A percentile compares a stretch with the other conserved stretches of the same genome.
phyloP scores from a whole-genome alignment of 495 filamentous ascomycete species.

The Xylaria nigripes region DNA sequence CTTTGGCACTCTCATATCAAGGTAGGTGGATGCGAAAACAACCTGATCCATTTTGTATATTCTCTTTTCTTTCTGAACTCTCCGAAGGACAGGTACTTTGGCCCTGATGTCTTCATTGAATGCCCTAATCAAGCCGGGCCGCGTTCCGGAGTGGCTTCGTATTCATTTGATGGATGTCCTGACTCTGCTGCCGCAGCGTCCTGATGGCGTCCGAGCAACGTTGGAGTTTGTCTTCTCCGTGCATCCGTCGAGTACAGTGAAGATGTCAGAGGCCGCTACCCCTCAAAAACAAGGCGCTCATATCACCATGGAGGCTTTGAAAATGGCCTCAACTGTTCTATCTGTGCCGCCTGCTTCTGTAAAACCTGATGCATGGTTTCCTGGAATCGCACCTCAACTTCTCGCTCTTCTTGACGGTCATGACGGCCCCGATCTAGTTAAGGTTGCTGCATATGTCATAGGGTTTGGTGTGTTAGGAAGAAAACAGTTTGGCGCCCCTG shows the following conservation, averaged over 20 bases:
- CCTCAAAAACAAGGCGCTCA: constrained; percentile 48
- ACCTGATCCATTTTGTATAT: background rate
- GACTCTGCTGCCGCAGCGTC: constrained; percentile 55
- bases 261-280: constrained; percentile 28
- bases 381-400: constrained; percentile 57
- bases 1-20: constrained; percentile 34
- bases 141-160: constrained; percentile 42
- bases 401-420: constrained; percentile 57
- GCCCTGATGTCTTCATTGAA: constrained; percentile 39
- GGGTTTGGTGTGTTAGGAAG: constrained; percentile 65
- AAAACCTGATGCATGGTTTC: constrained; percentile 51
- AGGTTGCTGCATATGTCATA: constrained; percentile 62
- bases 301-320: constrained; percentile 65
- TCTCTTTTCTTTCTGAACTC: constrained; percentile 22
- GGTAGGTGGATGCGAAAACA: constrained; percentile 22
- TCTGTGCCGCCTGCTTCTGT: constrained; percentile 54
- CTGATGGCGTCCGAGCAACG: constrained; percentile 56
- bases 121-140: constrained; percentile 36
- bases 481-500: constrained; percentile 58
- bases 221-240: constrained; percentile 64
- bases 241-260: constrained; percentile 40
- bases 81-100: constrained; percentile 35
- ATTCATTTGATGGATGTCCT: constrained; percentile 47
- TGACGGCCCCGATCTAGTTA: constrained; percentile 55
- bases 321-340: constrained; percentile 55